Base-by-base conservation (phyloP, 345 rosid species). In the Ceriops tagal region DNA sequence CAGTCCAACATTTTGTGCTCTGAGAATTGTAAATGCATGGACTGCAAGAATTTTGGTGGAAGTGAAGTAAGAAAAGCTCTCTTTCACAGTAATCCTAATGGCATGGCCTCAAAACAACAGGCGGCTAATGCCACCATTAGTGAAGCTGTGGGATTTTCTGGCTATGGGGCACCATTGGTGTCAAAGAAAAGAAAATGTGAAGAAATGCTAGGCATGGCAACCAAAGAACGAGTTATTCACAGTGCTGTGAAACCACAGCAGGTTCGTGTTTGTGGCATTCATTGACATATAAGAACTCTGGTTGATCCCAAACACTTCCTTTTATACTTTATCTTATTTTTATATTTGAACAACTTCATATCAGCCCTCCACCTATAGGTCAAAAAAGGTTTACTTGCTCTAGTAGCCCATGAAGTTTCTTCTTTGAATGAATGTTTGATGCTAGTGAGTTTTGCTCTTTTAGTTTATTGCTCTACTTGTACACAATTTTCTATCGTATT, bases 11-110 rank as follows among this genome's bases (percentile, higher is more conserved):
- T 90, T 72, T 67, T 86, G 22, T 90, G 98, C 78, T 93, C 96
- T 47, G 98, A 93, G 47, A 92, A 85, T 78, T 90, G 96, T 72
- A 86, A 71, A 79, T 93, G 96, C 75, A 73, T 83, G 81, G 96
- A 93, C 57, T 90, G 98, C 81, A 89, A 88, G 72, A 93, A 93
- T 73, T 85, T 73, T n/a, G 89, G 91, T 76, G 98, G 89, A 93
- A 88, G 88, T 70, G 85, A 87, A 77, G 96, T 85, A 66, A 81
- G 90, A 73, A 70, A 61, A 63, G 77, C 85, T 64, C 78, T 86
- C 31, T 71, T 81, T 71, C 84, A 63, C 63, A 87, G 85, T 49
- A 71, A 80, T 66, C 88, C 68, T 57, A 78, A 73, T 65, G 73
- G 79, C 70, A 70, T 80, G 46, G 65, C 80, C 61, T 83, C 73